A percentile compares a stretch with the other conserved stretches of the same genome.
Evolutionary conservation across 208 protist genomes (phyloP).

Genomic region (Trypanosoma caninum): DNA sequence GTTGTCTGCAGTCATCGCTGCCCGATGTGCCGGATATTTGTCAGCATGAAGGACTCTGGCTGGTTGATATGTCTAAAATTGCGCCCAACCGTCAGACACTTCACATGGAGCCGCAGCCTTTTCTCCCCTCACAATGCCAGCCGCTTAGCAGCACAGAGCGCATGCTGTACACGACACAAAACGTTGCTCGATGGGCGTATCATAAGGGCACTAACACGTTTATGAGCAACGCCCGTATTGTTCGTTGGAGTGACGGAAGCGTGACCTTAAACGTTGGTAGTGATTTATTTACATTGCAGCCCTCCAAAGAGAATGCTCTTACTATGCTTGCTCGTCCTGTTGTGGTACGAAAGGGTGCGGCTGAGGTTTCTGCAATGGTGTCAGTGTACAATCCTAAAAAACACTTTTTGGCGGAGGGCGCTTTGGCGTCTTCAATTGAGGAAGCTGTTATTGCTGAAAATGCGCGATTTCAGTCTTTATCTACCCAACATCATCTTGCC

Average conservation of each 20-base stretch:
- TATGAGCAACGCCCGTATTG: constrained; percentile 76
- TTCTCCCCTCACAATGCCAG: constrained; percentile 38
- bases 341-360: constrained; percentile 38
- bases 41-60: constrained; percentile 41
- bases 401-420: constrained; percentile 62
- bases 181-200: constrained; percentile 78
- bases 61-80: constrained; percentile 85
- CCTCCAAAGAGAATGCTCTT: constrained; percentile 45
- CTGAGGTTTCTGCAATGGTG: constrained; percentile 49
- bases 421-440: constrained; percentile 65
- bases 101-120: constrained; percentile 79
- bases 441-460: constrained; percentile 63
- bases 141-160: constrained; percentile 63
- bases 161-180: constrained; percentile 78
- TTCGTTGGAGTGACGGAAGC: constrained; percentile 82
- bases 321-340: constrained; percentile 52
- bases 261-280: constrained; percentile 77
- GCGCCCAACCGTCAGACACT: constrained; percentile 74
- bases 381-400: constrained; percentile 39
- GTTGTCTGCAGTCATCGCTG: constrained; percentile 37
- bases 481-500: constrained; percentile 41
- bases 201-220: constrained; percentile 32
- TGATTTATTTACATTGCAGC: constrained; percentile 55
- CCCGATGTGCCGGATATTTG: constrained; percentile 16
- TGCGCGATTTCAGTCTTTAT: constrained; percentile 31